A percentile compares a stretch with the other conserved stretches of the same genome.
These are phyloP conservation scores for Taphrina betulina DNA, from an alignment of 1,139 yeast genomes.

Conservation along the genomic window DNA sequence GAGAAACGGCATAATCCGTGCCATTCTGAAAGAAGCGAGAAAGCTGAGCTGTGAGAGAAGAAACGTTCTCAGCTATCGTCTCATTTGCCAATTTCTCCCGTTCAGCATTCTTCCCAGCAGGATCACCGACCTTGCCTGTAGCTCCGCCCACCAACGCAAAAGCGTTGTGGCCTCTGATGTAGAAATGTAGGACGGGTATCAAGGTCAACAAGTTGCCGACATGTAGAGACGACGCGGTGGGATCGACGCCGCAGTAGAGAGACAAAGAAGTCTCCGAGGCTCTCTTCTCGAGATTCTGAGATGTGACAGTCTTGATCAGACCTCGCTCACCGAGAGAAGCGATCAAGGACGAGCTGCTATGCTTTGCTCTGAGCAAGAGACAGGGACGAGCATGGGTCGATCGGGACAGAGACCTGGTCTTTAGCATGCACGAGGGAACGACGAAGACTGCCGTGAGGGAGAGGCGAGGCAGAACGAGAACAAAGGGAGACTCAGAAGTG, in stretches of 20 bases:
- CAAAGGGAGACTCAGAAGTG: too few species aligned
- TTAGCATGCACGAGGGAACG: too few species aligned
- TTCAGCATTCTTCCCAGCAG: conserved; percentile 84
- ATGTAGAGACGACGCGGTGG: conserved; percentile 86
- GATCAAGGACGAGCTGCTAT: conserved; percentile 6
- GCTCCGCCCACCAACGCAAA: conserved; percentile 93
- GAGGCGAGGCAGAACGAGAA: too few species aligned
- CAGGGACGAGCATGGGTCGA: too few species aligned
- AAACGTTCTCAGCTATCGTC: conserved; percentile 59
- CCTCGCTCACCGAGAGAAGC: conserved; percentile 7
- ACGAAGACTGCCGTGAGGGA: too few species aligned
- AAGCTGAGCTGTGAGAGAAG: conserved; percentile 57
- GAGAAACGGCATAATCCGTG: conserved; percentile 56
- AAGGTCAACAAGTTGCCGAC: conserved; percentile 86
- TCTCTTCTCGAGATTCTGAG: not conserved
- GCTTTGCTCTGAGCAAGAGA: too few species aligned
- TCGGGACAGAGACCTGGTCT: too few species aligned
- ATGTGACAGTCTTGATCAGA: conserved; percentile 24
- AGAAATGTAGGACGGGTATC: conserved; percentile 79
- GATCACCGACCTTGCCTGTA: conserved; percentile 95
- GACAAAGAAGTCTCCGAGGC: conserved; percentile 46
- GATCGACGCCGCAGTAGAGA: conserved; percentile 94
- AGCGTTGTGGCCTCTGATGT: conserved; percentile 76
- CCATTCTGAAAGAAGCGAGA: conserved; percentile 54
- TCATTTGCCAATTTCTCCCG: conserved; percentile 57